Conservation (phyloP, 805 yeast species). For the Ogataea zsoltii region DNA sequence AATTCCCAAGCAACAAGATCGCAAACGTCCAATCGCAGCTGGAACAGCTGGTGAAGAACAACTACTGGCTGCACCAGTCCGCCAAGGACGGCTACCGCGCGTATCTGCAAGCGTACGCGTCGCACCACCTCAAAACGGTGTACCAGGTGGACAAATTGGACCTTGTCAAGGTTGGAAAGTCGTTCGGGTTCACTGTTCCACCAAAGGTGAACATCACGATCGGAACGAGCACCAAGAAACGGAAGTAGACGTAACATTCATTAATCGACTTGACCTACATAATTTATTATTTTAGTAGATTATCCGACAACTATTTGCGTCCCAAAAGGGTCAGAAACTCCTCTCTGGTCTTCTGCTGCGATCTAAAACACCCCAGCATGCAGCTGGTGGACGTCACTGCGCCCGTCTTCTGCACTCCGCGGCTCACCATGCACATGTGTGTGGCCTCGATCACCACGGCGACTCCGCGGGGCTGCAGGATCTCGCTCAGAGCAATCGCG, state of each 20-base stretch:
- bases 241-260: constrained; percentile 10
- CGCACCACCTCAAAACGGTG: constrained; percentile 94
- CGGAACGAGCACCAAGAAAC: constrained; percentile 68
- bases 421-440: constrained; percentile 99
- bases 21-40: constrained; percentile 96
- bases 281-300: too few species aligned
- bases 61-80: constrained; percentile 90
- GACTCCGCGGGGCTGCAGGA: constrained; percentile 91
- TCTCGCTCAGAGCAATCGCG: constrained; percentile 92
- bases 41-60: constrained; percentile 85
- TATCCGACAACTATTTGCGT: constrained; percentile 33
- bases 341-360: constrained; percentile 92
- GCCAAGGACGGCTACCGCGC: constrained; percentile 98
- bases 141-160: constrained; percentile 95
- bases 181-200: constrained; percentile 92
- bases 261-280: too few species aligned
- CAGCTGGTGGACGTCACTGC: constrained; percentile 93
- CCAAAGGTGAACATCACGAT: constrained; percentile 96
- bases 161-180: constrained; percentile 89
- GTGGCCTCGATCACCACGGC: constrained; percentile 98
- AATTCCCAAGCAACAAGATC: constrained; percentile 89
- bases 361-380: constrained; percentile 95
- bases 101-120: constrained; percentile 94
- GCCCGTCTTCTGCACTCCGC: constrained; percentile 96
- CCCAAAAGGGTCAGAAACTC: constrained; percentile 85